These are phyloP conservation scores for Trichoderma gracile DNA, from an alignment of 2,329 filamentous ascomycete species.

Conservation along the genomic window DNA sequence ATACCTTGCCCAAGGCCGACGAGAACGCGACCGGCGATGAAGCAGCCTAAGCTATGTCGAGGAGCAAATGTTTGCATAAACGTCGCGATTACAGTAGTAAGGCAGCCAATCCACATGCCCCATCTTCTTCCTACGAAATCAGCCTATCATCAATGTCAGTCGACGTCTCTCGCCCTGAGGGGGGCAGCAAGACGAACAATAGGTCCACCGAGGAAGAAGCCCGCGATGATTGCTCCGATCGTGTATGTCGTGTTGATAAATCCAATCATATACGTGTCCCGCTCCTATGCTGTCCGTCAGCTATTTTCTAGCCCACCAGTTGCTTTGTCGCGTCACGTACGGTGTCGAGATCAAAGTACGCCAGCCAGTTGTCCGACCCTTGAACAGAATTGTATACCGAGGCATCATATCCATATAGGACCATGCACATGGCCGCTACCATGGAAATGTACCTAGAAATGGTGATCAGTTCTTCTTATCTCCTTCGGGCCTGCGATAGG, in stretches of 20 bases:
- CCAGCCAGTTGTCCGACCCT: not conserved
- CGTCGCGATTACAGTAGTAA: not conserved
- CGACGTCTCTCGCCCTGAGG: not conserved
- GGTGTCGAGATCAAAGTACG: conserved; percentile 7
- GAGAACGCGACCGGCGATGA: conserved; percentile 3
- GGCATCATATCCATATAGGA: conserved; percentile 3
- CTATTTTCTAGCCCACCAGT: not conserved
- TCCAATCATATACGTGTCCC: not conserved
- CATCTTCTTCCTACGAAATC: conserved; percentile 2
- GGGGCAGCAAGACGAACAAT: not conserved
- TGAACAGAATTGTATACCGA: conserved; percentile 7
- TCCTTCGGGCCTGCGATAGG: fast-evolving
- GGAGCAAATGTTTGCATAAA: conserved; percentile 9
- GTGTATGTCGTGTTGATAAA: conserved; percentile 6
- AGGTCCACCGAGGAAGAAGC: not conserved
- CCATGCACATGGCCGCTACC: conserved; percentile 17
- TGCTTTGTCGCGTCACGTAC: not conserved
- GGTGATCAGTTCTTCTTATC: not conserved
- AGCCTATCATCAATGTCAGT: not conserved
- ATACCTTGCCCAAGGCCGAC: conserved; percentile 7
- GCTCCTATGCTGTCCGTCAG: not conserved
- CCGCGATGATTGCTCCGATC: conserved; percentile 2
- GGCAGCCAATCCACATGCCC: conserved; percentile 7
- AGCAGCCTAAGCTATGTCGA: conserved; percentile 3
- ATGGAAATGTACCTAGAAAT: not conserved